Conservation (phyloP, 2,329 filamentous ascomycete species). For the Fusarium albosuccineum region DNA sequence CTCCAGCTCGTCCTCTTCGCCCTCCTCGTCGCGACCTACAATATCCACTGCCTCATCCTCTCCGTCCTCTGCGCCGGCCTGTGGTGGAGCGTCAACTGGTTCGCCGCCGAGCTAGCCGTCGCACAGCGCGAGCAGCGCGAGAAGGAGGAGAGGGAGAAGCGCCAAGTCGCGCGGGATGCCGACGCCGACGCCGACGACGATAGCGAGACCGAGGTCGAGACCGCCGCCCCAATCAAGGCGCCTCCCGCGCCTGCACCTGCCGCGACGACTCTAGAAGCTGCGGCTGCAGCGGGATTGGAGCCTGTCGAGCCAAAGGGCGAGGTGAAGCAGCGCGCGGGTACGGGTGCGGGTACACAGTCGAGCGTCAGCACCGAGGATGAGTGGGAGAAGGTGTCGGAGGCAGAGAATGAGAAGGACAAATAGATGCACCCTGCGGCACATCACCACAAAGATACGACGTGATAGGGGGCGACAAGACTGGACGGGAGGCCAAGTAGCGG, state of each 20-base stretch:
- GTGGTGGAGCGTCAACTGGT: constrained; percentile 98
- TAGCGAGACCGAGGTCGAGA: constrained; percentile 60
- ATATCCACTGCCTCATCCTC: constrained; percentile 88
- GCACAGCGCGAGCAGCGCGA: constrained; percentile 57
- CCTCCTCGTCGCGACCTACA: constrained; percentile 85
- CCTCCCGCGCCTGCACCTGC: constrained; percentile 26
- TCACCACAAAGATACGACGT: neutral
- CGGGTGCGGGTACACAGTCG: constrained; percentile 62
- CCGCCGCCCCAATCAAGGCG: constrained; percentile 33
- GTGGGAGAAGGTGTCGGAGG: constrained; percentile 94
- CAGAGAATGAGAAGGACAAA: constrained; percentile 71
- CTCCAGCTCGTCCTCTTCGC: constrained; percentile 83
- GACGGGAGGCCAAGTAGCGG: constrained; percentile 23
- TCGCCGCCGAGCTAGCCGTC: constrained; percentile 74
- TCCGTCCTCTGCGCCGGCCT: constrained; percentile 83
- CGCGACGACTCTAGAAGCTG: constrained; percentile 29
- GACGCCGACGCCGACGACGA: constrained; percentile 44
- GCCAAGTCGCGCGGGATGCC: constrained; percentile 29
- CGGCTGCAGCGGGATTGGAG: constrained; percentile 57
- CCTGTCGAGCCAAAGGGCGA: constrained; percentile 57
- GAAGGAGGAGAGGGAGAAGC: constrained; percentile 52
- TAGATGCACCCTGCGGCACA: constrained; percentile 41
- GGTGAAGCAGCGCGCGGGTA: constrained; percentile 60
- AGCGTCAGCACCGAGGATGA: constrained; percentile 89
- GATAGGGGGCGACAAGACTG: constrained; percentile 1